A percentile compares a stretch with the other conserved stretches of the same genome.
Evolutionary conservation across 2,329 filamentous ascomycete genomes (phyloP).

Genomic region (Fusarium sp.): DNA sequence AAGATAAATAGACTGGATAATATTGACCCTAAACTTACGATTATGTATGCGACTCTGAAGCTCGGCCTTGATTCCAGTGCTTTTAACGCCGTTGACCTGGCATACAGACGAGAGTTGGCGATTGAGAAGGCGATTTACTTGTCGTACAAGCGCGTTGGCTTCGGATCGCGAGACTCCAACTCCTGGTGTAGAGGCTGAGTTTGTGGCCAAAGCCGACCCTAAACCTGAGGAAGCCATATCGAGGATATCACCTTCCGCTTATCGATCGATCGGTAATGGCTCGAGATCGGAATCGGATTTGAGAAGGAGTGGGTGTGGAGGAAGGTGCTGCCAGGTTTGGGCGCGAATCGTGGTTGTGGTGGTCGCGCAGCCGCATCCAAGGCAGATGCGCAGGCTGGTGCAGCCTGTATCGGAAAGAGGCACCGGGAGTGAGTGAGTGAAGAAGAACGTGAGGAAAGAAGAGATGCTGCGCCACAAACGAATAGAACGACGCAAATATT

Average conservation of each 20-base stretch:
- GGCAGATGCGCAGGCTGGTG: constrained; percentile 44
- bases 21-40: constrained; percentile 70
- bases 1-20: not conserved
- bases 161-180: constrained; percentile 58
- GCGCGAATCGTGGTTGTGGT: constrained; percentile 30
- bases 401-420: constrained; percentile 39
- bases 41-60: constrained; percentile 84
- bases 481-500: constrained; percentile 1
- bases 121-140: constrained; percentile 66
- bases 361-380: constrained; percentile 50
- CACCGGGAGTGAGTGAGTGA: constrained; percentile 18
- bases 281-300: constrained; percentile 17
- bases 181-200: constrained; percentile 37
- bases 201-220: constrained; percentile 38
- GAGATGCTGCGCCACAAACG: constrained; percentile 19
- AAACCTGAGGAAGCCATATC: constrained; percentile 48
- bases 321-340: constrained; percentile 34
- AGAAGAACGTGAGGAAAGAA: constrained; percentile 5
- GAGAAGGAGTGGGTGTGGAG: constrained; percentile 1
- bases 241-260: constrained; percentile 33
- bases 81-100: constrained; percentile 78
- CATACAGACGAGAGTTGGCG: constrained; percentile 83
- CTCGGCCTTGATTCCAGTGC: constrained; percentile 87
- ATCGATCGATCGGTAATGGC: constrained; percentile 14
- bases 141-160: constrained; percentile 61